A percentile compares a stretch with the other conserved stretches of the same genome.
Evolutionary conservation across 805 yeast species (phyloP).

Genomic region (Yueomyces sinensis): DNA sequence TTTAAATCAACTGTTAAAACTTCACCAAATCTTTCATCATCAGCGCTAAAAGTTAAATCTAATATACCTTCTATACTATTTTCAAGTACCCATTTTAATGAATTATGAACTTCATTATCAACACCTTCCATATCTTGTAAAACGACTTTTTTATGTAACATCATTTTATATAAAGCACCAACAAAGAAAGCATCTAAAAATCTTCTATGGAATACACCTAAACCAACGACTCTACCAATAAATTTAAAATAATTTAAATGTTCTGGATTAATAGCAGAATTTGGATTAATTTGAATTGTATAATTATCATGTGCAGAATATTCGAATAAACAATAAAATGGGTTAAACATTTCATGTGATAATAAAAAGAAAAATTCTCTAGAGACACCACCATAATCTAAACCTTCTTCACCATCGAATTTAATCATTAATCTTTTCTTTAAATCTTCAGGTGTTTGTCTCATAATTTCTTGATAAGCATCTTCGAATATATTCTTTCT

Average conservation of each 20-base stretch:
- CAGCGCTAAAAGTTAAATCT: slow-evolving; percentile 78
- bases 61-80: slow-evolving; percentile 83
- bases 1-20: slow-evolving; percentile 80
- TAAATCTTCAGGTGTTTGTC: slow-evolving; percentile 96
- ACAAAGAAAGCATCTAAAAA: slow-evolving; percentile 97
- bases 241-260: slow-evolving; percentile 96
- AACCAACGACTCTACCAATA: slow-evolving; percentile 95
- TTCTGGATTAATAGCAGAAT: slow-evolving; percentile 93
- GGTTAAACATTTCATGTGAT: slow-evolving; percentile 98
- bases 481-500: slow-evolving; percentile 95
- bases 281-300: slow-evolving; percentile 95
- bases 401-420: slow-evolving; percentile 98
- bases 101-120: slow-evolving; percentile 91
- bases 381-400: slow-evolving; percentile 98
- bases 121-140: slow-evolving; percentile 98
- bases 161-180: slow-evolving; percentile 96
- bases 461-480: slow-evolving; percentile 95
- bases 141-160: slow-evolving; percentile 87
- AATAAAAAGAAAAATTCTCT: slow-evolving; percentile 93
- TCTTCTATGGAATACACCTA: slow-evolving; percentile 96
- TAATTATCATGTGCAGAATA: slow-evolving; percentile 97
- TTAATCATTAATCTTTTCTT: slow-evolving; percentile 96
- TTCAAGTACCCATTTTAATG: slow-evolving; percentile 90
- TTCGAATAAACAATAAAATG: slow-evolving; percentile 92
- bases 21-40: slow-evolving; percentile 93